Base-by-base conservation (phyloP, 78 protist species). In the Dictyostelium brefeldianum region DNA sequence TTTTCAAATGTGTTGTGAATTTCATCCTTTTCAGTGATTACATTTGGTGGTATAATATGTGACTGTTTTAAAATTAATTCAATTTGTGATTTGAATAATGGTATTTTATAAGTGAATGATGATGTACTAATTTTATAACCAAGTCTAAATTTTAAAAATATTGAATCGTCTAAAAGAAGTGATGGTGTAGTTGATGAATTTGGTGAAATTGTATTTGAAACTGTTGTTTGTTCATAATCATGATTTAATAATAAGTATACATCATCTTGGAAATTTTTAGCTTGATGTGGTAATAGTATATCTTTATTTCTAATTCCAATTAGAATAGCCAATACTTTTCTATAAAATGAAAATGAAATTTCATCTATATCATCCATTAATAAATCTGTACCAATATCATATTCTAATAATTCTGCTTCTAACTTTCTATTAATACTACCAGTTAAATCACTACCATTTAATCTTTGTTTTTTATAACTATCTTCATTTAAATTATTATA, bases 301-400 rank as follows among this genome's bases (percentile, higher is more conserved):
- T 64, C 18, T 7, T 74, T 77, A 11, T 22, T 0, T 27, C 14
- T 56, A 3, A 75, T 4, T 7, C 92, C 92, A 22, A 84, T 29
- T 41, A 84, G 25, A 54, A 62, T 50, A 5, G 74, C 25, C 51
- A 84, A 15, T 9, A 75, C 36, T 43, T 84, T 84, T 43, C 82
- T 18, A 59, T 84, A 84, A 31, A 56, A 59, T 8, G 17, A 15
- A 50, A 83, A 51, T 20, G 50, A 20, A 10, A 36, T 25, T 20
- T 83, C 75, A 5, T 56, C 81, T 29, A 18, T 43, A 6, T 12
- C 22, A 22, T 56, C 67, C 10, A 15, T n/a, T 9, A 9, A 4
- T 20, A 73, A 48, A 73, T 83, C 91, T 15, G 31, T 15, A 12
- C 62, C 71, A 43, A 83, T 20, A 17, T 73, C 65, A 56, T 83